These are phyloP conservation scores for Earliella scabrosa DNA, from an alignment of 1,284 basidiomycete genomes.

Conservation along the genomic window DNA sequence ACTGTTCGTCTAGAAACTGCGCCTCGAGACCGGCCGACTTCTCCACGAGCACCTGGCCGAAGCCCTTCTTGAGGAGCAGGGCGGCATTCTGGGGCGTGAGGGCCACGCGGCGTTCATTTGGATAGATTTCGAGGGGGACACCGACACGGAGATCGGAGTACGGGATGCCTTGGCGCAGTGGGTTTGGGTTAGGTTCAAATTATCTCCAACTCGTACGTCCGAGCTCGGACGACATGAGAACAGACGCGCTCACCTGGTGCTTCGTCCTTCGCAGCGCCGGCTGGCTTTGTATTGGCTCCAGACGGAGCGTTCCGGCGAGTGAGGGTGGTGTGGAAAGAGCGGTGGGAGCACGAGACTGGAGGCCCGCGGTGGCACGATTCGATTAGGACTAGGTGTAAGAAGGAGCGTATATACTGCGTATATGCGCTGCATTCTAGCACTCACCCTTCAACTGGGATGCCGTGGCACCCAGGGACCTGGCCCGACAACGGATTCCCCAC, in stretches of 20 bases:
- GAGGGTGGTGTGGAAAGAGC: constrained; percentile 29
- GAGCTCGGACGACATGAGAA: constrained; percentile 6
- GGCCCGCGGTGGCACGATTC: constrained; percentile 2
- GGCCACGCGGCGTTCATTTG: constrained; percentile 78
- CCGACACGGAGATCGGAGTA: constrained; percentile 80
- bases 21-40: constrained; percentile 71
- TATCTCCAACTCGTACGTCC: background rate
- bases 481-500: constrained; percentile 18
- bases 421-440: too few species aligned
- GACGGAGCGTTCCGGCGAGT: constrained; percentile 27
- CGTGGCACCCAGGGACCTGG: constrained; percentile 7
- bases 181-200: constrained; percentile 5
- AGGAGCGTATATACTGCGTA: background rate
- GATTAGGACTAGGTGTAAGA: constrained; percentile 1
- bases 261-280: constrained; percentile 22
- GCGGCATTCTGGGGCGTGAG: constrained; percentile 79
- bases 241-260: constrained; percentile 25
- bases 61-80: constrained; percentile 81
- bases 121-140: constrained; percentile 75
- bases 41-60: constrained; percentile 73
- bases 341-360: constrained; percentile 30
- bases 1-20: constrained; percentile 81
- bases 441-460: constrained; percentile 14
- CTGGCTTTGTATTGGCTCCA: constrained; percentile 17
- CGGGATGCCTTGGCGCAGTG: constrained; percentile 51